Conservation (phyloP, 2,329 filamentous ascomycete species). For the Stemphylium lycopersici region DNA sequence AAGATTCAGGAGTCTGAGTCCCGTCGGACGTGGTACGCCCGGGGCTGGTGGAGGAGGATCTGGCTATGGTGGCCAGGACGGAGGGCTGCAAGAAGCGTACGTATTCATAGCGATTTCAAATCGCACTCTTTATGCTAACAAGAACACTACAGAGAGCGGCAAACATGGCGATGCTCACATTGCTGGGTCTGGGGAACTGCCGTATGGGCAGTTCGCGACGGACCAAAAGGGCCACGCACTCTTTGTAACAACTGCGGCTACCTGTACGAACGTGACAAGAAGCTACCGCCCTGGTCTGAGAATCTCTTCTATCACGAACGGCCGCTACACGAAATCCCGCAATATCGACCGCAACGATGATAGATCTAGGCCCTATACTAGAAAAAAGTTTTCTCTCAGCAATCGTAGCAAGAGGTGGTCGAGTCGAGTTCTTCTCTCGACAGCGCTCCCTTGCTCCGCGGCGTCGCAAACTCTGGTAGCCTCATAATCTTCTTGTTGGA, state of each 20-base stretch:
- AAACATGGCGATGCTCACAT: conserved; percentile 85
- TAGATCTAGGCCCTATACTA: neutral
- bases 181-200: conserved; percentile 87
- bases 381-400: neutral
- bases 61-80: conserved; percentile 72
- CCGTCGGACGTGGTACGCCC: conserved; percentile 80
- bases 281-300: conserved; percentile 77
- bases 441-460: neutral
- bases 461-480: neutral
- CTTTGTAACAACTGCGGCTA: conserved; percentile 94
- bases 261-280: conserved; percentile 84
- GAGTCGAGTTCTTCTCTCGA: neutral
- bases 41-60: conserved; percentile 61
- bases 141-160: conserved; percentile 65
- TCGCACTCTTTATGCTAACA: conserved; percentile 18
- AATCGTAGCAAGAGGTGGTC: neutral
- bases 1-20: conserved; percentile 86
- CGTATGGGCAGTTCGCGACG: conserved; percentile 94
- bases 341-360: conserved; percentile 29
- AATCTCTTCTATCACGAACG: conserved; percentile 65
- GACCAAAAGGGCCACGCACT: conserved; percentile 80
- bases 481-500: neutral
- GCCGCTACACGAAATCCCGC: conserved; percentile 31
- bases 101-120: conserved; percentile 18
- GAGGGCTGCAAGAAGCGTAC: conserved; percentile 57